Conservation (phyloP, 345 rosid genomes). For the Populus deltoides region DNA sequence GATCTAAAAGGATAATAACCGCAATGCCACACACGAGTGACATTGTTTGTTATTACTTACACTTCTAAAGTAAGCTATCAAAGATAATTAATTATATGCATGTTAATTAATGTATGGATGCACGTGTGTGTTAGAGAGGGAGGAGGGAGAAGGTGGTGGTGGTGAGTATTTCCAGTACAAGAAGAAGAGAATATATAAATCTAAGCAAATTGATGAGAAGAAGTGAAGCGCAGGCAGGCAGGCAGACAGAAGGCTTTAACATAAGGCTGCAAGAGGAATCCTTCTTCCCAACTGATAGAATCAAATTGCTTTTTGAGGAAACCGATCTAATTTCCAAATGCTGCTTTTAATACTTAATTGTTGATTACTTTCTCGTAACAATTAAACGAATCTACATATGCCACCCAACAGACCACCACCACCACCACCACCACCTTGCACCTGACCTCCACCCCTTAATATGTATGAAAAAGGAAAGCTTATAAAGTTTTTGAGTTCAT, state of each 20-base stretch:
- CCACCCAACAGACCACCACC: conserved; percentile 15
- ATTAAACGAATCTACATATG: conserved; percentile 30
- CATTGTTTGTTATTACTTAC: no score
- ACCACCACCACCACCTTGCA: not conserved
- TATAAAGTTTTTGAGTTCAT: conserved; percentile 20
- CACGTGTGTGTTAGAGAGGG: not conserved
- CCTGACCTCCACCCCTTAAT: not conserved
- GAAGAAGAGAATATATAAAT: conserved; percentile 3
- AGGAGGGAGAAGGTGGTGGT: not conserved
- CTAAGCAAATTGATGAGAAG: conserved; percentile 4
- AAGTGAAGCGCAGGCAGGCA: conserved; percentile 13
- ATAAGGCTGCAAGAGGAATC: conserved; percentile 40
- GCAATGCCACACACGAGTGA: fast-evolving
- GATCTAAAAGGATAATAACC: no score
- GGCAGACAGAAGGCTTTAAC: conserved; percentile 13
- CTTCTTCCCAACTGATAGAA: conserved; percentile 28
- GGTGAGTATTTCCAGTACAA: not conserved
- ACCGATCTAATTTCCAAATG: conserved; percentile 20
- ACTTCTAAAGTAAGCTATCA: not conserved
- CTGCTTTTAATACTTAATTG: conserved; percentile 25
- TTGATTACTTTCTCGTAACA: conserved; percentile 21
- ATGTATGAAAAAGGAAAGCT: conserved; percentile 14
- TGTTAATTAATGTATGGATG: not conserved
- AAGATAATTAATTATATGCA: not conserved
- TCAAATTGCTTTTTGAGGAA: conserved; percentile 31